Evolutionary conservation across 176 grass and related monocot species (phyloP), one percentile per base, ranked within the genome.

Genomic region (Hordeum marinum): DNA sequence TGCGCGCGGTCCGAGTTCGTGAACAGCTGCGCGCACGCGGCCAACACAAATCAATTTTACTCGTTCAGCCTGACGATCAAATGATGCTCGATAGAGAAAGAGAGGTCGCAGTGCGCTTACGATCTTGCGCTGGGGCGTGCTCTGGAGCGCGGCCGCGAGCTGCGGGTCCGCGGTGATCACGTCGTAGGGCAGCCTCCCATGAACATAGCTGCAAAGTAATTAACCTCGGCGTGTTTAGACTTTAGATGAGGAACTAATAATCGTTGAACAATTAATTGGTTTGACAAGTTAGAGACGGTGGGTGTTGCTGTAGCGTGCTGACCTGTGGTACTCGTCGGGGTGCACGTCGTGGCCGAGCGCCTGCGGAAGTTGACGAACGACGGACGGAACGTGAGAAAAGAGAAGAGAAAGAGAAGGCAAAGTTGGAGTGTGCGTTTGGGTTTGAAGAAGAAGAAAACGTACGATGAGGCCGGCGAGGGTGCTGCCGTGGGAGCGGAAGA

Each of bases 271-370:
- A 29, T 29, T 29, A 29, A 29, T 32, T 65, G 15, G 20, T 1
- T 43, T 57, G 54, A 57, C 54, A 57, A 57, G 54, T 57, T 57
- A 9, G 15, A 1, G 18, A 55, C 0, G 26, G 11, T 45, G 6
- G 0, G 43, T 37, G 46, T 34, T 14, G 67, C 37, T 36, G 46
- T 15, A 11, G 66, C 36, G 63, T 84, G 45, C 90, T 41, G 57
- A 98, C 96, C 96, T 92, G 93, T 98, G 96, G 77, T 98, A 98
- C 83, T 98, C 93, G 32, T 98, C 91, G 20, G 96, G 91, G 58
- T 98, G 93, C 65, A 95, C 90, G 68, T 94, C 91, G 24, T 94
- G 91, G 43, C 96, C 96, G 37, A 88, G 89, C 43, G 85, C 93
- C 96, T 98, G 91, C 55, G 7, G 85, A 23, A 82, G 71, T 61